These are phyloP conservation scores for Ceratocystis eucalypticola DNA, from an alignment of 2,329 filamentous ascomycete species.

Conservation along the genomic window DNA sequence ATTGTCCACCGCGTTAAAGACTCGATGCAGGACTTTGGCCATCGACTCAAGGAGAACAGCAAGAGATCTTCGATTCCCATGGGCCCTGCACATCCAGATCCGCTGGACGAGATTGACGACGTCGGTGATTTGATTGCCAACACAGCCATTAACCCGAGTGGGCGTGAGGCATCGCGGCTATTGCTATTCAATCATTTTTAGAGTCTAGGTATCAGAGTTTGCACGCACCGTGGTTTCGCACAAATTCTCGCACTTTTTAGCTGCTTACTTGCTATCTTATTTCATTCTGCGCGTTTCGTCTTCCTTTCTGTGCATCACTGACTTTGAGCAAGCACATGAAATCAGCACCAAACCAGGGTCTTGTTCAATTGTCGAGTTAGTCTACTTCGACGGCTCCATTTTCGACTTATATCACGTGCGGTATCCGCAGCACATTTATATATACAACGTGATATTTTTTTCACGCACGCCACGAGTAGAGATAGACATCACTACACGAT, in stretches of 20 bases:
- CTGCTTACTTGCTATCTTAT: no score
- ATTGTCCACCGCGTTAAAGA: not conserved
- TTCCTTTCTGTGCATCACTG: no score
- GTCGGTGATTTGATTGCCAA: not conserved
- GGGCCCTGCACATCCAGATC: not conserved
- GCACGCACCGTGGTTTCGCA: not conserved
- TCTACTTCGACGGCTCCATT: no score
- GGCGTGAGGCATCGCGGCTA: not conserved
- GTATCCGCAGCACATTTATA: no score
- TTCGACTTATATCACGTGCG: no score
- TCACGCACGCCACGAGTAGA: no score
- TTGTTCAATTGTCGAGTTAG: no score
- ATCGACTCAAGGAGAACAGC: not conserved
- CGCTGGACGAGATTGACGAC: not conserved
- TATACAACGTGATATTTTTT: no score
- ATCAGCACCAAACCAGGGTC: no score
- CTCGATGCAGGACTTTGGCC: not conserved
- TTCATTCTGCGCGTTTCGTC: no score
- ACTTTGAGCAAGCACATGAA: no score
- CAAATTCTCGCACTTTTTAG: not conserved
- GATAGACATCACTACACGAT: no score
- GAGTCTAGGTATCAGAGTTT: not conserved
- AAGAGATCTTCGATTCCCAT: not conserved
- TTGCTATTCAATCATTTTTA: not conserved
- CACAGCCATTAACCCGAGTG: not conserved